Evolutionary conservation across 306 rosid species (phyloP).

Genomic region (Cicer chorassanicum): DNA sequence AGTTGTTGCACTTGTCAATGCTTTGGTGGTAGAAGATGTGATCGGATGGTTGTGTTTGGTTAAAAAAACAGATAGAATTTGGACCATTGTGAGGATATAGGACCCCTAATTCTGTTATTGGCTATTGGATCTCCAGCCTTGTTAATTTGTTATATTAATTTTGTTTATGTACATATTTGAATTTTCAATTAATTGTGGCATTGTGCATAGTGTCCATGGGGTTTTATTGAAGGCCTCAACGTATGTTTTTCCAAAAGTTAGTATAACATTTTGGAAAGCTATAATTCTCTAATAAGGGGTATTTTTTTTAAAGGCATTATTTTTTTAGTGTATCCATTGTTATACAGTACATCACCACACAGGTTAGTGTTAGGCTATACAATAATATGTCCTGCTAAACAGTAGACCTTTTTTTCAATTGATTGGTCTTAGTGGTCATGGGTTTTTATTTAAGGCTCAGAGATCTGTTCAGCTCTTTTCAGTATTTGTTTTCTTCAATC

Average conservation of each 20-base stretch:
- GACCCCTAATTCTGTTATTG: not conserved
- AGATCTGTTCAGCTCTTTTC: not conserved
- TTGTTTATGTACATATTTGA: not conserved
- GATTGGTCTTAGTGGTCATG: not conserved
- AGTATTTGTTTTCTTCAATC: not conserved
- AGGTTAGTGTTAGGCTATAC: not conserved
- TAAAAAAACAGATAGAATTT: not conserved
- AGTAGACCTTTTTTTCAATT: not conserved
- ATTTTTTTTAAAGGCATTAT: not conserved
- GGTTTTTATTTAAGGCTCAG: not conserved
- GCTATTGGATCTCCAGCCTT: not conserved
- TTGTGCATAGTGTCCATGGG: not conserved
- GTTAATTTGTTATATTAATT: not conserved
- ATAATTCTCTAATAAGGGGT: not conserved
- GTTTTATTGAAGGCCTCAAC: slow-evolving; percentile 4
- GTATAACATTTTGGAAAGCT: not conserved
- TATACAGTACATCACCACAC: not conserved
- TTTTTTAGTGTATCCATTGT: slow-evolving; percentile 7
- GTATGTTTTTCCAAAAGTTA: not conserved
- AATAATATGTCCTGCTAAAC: not conserved
- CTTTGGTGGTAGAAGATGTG: not conserved
- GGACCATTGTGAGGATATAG: not conserved
- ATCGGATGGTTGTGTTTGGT: not conserved
- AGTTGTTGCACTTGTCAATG: not conserved
- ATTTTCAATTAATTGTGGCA: not conserved